phyloP scores from a whole-genome alignment of 768 basidiomycete genomes.

The Pleurotus cornucopiae region DNA sequence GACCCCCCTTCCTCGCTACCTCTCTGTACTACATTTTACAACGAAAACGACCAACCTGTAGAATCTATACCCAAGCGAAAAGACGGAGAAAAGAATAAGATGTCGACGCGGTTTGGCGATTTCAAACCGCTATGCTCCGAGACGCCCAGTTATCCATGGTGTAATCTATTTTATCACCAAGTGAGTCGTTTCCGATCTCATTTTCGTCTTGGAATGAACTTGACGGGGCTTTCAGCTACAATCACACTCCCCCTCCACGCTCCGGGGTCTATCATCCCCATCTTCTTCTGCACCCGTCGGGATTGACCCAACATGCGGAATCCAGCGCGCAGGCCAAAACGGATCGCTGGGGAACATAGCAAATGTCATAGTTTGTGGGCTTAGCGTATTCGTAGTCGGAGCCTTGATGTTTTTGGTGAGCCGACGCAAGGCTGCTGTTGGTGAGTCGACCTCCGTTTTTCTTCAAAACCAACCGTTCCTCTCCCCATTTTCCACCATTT shows the following conservation, averaged over 20 bases:
- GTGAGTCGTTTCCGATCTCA: conserved; percentile 30
- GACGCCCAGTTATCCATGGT: conserved; percentile 83
- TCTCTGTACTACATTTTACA: too few species aligned
- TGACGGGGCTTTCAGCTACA: conserved; percentile 26
- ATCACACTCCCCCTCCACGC: conserved; percentile 25
- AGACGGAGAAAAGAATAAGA: too few species aligned
- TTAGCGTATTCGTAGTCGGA: conserved; percentile 61
- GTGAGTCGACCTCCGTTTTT: conserved; percentile 32
- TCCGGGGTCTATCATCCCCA: conserved; percentile 39
- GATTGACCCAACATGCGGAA: conserved; percentile 77
- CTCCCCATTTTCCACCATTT: background rate
- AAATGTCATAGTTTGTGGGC: conserved; percentile 77
- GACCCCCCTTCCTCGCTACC: too few species aligned
- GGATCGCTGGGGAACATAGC: conserved; percentile 79
- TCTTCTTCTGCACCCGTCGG: conserved; percentile 69
- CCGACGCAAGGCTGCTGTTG: conserved; percentile 84
- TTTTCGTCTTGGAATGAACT: conserved; percentile 8
- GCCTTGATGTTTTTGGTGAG: conserved; percentile 54
- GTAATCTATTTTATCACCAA: conserved; percentile 92
- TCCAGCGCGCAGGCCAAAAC: conserved; percentile 52
- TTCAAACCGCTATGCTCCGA: conserved; percentile 64
- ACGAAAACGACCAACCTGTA: too few species aligned
- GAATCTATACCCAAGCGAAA: too few species aligned
- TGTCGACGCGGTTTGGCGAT: conserved; percentile 62
- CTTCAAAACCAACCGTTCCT: background rate